A percentile compares a stretch with the other conserved stretches of the same genome.
Evolutionary conservation across 192 early-diverging fungal species (phyloP).

Genomic region (Coemansia sp.): DNA sequence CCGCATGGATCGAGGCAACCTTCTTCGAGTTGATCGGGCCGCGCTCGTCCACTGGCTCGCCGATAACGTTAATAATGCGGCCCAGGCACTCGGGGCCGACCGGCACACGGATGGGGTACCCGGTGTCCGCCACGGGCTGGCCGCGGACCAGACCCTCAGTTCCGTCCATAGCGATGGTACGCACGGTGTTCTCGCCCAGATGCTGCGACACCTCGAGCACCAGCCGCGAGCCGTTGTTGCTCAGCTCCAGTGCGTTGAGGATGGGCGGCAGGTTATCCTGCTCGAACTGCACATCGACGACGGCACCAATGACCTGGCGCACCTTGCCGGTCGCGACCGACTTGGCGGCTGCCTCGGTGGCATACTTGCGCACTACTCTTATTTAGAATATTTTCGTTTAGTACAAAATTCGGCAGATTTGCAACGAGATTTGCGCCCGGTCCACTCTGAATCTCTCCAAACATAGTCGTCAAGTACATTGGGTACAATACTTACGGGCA

Average conservation of each 20-base stretch:
- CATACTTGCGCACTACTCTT: slow-evolving; percentile 57
- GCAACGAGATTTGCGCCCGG: neutral
- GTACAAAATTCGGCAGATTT: neutral
- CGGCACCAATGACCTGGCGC: slow-evolving; percentile 96
- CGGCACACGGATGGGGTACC: slow-evolving; percentile 87
- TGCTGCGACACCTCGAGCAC: slow-evolving; percentile 97
- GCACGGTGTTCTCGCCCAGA: slow-evolving; percentile 97
- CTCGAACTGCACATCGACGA: slow-evolving; percentile 97
- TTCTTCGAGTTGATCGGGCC: slow-evolving; percentile 94
- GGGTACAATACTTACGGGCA: slow-evolving; percentile 26
- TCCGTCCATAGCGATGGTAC: slow-evolving; percentile 99
- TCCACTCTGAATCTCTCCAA: neutral
- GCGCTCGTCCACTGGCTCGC: slow-evolving; percentile 97
- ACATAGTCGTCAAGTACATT: neutral
- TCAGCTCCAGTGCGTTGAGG: slow-evolving; percentile 95
- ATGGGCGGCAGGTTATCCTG: slow-evolving; percentile 87
- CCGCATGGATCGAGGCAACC: slow-evolving; percentile 82
- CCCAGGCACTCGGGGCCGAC: slow-evolving; percentile 94
- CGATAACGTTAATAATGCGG: slow-evolving; percentile 99
- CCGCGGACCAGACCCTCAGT: slow-evolving; percentile 97
- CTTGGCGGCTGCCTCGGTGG: slow-evolving; percentile 56
- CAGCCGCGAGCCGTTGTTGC: slow-evolving; percentile 75
- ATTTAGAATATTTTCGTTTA: neutral
- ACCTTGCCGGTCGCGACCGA: slow-evolving; percentile 72
- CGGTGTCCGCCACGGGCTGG: slow-evolving; percentile 91